Base-by-base conservation (phyloP, 179 eudicot species). In the Heliamphora pulchella region DNA sequence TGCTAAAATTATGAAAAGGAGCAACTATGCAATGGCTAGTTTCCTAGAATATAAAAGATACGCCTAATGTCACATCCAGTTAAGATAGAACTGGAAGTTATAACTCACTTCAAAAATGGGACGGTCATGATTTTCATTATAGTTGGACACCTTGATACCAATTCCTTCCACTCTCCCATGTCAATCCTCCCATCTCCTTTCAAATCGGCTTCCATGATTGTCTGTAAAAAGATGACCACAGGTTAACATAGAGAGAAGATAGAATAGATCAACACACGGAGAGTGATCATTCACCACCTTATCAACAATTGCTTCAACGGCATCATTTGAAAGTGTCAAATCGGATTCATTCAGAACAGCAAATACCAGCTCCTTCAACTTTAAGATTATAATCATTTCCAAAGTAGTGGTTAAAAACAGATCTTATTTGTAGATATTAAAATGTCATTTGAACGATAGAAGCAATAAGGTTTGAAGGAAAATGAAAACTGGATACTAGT, bases 151-250 rank as follows among this genome's bases (percentile, higher is more conserved):
- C 83, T 89, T 46, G 87, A 80, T 74, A 91, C 91, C 67, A 87
- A 79, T 65, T 85, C 87, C 44, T 83, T 87, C 98, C 94, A 92
- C 83, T 94, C 98, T 72, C 89, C 91, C 70, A 44, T 67, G 78
- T 89, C 94, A 46, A 94, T 94, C 84, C 78, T 91, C 59, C 98
- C 97, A 75, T 93, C 98, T 75, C 82, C 87, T 61, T 90, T 91
- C 15, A 82, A 43, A 75, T 93, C 97, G 59, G 91, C 97, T 64
- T 92, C 90, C 80, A 74, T 54, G 57, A 91, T 84, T 51, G 93
- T 87, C 98, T 93, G 86, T 53, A 6, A 22, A 17, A 65, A 71
- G 8, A 39, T 20, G 39, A 13, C 5, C 74, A 67, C 5, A 63
- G 51, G 46, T 22, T 78, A 67, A 50, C 50, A 22, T 18, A 50